Evolutionary conservation across 192 early-diverging fungal genomes (phyloP).

Genomic region (Entomortierella chlamydospora): DNA sequence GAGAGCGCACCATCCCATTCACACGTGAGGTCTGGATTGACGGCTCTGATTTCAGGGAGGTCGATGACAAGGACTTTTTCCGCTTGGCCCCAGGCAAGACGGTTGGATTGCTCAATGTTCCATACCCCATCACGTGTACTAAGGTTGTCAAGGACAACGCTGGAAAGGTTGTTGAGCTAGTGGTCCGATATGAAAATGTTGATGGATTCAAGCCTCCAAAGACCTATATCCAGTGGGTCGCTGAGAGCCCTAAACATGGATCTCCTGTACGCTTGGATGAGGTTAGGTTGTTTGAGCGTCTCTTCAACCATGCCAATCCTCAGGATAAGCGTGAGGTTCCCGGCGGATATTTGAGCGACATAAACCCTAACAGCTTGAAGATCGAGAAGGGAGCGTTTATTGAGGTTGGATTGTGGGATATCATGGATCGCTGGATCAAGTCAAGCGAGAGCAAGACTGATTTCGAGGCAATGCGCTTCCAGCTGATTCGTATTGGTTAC

Average conservation of each 20-base stretch:
- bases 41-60: constrained; percentile 91
- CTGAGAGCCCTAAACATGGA: constrained; percentile 81
- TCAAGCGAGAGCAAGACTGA: constrained; percentile 66
- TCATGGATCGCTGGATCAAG: constrained; percentile 66
- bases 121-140: constrained; percentile 89
- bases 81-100: constrained; percentile 93
- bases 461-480: constrained; percentile 90
- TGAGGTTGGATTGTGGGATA: constrained; percentile 85
- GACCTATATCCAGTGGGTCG: constrained; percentile 99
- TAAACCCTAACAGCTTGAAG: constrained; percentile 83
- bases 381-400: constrained; percentile 77
- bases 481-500: constrained; percentile 97
- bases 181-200: constrained; percentile 83
- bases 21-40: constrained; percentile 96
- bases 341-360: constrained; percentile 91
- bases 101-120: constrained; percentile 92
- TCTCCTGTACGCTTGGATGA: constrained; percentile 89
- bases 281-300: constrained; percentile 83
- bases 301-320: constrained; percentile 95
- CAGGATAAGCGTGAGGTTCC: constrained; percentile 81
- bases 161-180: constrained; percentile 87
- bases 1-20: constrained; percentile 90
- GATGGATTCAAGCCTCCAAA: constrained; percentile 84
- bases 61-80: constrained; percentile 95
- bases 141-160: constrained; percentile 78